A percentile compares a stretch with the other conserved stretches of the same genome.
Evolutionary conservation across 2,329 filamentous ascomycete genomes (phyloP).

Genomic region (Mycosphaerella arachidis): DNA sequence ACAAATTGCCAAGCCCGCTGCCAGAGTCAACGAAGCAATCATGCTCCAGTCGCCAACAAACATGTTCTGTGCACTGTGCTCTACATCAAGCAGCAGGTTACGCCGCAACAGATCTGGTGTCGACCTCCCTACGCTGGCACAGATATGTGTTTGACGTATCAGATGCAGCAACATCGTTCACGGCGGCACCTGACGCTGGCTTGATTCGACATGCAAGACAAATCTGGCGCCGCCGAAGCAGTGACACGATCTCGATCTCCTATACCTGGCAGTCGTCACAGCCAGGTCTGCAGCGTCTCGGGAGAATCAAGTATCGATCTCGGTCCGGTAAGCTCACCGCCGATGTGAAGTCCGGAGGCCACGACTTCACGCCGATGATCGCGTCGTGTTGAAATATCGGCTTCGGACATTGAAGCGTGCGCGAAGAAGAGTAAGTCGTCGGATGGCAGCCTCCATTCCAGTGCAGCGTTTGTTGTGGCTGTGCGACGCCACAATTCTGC

Average conservation of each 20-base stretch:
- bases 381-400: background rate
- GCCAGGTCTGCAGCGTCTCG: background rate
- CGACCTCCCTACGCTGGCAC: background rate
- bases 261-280: background rate
- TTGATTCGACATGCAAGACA: background rate
- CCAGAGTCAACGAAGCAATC: background rate
- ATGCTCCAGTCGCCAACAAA: too few species aligned
- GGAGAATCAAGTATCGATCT: slow-evolving; percentile 7
- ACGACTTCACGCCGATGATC: background rate
- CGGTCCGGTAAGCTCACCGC: background rate
- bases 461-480: background rate
- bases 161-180: background rate
- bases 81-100: background rate
- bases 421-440: background rate
- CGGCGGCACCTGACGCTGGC: background rate
- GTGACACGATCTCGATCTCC: background rate
- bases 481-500: background rate
- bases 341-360: background rate
- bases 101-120: background rate
- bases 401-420: background rate
- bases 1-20: too few species aligned
- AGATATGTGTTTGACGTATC: background rate
- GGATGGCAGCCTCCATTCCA: background rate
- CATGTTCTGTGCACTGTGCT: background rate
- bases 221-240: background rate